Base-by-base conservation (phyloP, 2,329 filamentous ascomycete genomes). In the Fusarium longipes region DNA sequence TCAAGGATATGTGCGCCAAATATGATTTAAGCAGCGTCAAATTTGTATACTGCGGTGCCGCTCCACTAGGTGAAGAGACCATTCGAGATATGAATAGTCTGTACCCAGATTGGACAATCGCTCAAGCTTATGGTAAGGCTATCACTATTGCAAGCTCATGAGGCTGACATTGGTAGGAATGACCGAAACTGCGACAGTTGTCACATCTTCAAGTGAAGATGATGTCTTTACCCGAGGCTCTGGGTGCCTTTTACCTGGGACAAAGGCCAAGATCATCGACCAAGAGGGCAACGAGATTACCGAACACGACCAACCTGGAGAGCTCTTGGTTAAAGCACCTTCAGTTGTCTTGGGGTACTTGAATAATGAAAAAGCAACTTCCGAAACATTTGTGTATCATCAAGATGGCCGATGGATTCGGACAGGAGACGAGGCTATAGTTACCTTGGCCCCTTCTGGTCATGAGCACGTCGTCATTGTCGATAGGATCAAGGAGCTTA, bases 391-490 rank as follows among this genome's bases (percentile, higher is more conserved):
- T 73, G 73, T 89, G 0, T 80, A 79, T 61, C 82, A 89, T 48
- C 82, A 89, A 3, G 89, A 93, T 65, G 88, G 88, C 4, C 79
- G 88, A 65, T 96, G 93, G 87, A 87, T 97, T 83, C 87, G 86
- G 20, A 97, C 94, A 0, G 94, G 94, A 10, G 94, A 97, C 70
- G 92, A 96, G 74, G 93, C 91, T 0, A 81, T 95, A 3, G 81
- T 96, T 8, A 84, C 85, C 2, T 83, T 86, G 70, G 82, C 87
- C 4, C 84, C 87, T 0, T 80, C 82, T 1, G 93, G 92, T 1
- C 81, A 89, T 62, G 92, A 97, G 77, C 94, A 97, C 74, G 76
- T 97, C 47, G 90, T 93, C 74, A 91, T 97, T 51, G 91, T 93
- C 1, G 94, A 97, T 74, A 87, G 93, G 14, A 78, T 84, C 62